Evolutionary conservation across 2,329 filamentous ascomycete genomes (phyloP).

Genomic region (Microsporum ferrugineum): DNA sequence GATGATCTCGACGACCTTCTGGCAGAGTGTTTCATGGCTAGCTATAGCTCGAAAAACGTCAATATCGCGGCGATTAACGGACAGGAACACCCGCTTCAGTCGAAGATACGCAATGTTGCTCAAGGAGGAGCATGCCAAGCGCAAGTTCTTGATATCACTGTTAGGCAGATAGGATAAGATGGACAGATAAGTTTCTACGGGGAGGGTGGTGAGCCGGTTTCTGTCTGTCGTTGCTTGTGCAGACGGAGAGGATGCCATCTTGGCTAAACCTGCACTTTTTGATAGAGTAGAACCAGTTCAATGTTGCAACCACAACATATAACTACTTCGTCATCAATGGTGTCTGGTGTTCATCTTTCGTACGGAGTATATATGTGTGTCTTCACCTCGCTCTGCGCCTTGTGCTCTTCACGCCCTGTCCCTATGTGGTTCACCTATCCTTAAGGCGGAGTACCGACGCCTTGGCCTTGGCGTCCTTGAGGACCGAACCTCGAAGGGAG

Average conservation of each 20-base stretch:
- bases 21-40: neutral
- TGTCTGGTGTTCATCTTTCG: too few relatives aligned
- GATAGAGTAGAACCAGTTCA: too few relatives aligned
- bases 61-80: neutral
- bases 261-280: too few relatives aligned
- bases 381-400: too few relatives aligned
- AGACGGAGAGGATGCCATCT: neutral
- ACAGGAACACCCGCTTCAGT: neutral
- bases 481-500: too few relatives aligned
- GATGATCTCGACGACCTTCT: neutral
- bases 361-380: too few relatives aligned
- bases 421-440: too few relatives aligned
- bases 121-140: neutral
- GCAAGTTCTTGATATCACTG: neutral
- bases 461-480: too few relatives aligned
- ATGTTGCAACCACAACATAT: too few relatives aligned
- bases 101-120: neutral
- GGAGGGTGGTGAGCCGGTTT: neutral
- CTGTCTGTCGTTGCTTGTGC: neutral
- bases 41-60: neutral
- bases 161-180: neutral
- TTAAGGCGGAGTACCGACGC: too few relatives aligned
- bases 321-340: too few relatives aligned
- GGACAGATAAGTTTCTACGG: neutral
- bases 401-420: too few relatives aligned